Percentiles rank a stretch among this genome's conserved stretches.
Evolutionary conservation across 768 basidiomycete genomes (phyloP).

Genomic region (Pulveroboletus ravenelii): DNA sequence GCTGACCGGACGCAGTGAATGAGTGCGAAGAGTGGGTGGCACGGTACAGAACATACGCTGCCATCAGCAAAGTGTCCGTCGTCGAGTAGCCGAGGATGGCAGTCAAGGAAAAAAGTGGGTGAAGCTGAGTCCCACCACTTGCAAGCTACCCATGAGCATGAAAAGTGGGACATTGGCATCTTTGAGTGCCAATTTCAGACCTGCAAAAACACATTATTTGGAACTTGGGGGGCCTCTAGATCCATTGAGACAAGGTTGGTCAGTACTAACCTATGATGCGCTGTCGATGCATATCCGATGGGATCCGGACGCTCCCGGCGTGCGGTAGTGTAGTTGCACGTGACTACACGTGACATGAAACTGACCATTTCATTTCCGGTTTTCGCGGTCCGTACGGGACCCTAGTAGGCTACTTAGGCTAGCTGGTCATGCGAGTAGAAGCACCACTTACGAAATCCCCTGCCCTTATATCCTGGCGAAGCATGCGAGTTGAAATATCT

Average conservation of each 20-base stretch:
- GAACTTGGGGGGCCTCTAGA: too few species aligned
- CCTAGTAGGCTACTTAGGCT: too few species aligned
- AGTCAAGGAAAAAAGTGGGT: constrained; percentile 60
- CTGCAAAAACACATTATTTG: constrained; percentile 8
- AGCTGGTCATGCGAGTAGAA: too few species aligned
- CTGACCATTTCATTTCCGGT: too few species aligned
- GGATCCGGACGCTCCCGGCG: too few species aligned
- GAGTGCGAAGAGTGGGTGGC: neutral
- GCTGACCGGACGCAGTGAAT: constrained; percentile 26
- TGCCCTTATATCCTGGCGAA: neutral
- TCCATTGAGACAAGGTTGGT: too few species aligned
- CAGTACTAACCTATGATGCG: too few species aligned
- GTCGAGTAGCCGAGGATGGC: constrained; percentile 59
- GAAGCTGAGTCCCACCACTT: constrained; percentile 56
- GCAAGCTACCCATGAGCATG: constrained; percentile 47
- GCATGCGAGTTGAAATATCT: neutral
- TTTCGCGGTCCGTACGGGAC: too few species aligned
- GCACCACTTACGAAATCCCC: neutral
- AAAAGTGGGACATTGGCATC: constrained; percentile 54
- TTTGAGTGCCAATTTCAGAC: constrained; percentile 47
- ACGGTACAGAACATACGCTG: constrained; percentile 26
- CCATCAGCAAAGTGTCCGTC: constrained; percentile 36
- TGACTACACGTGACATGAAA: too few species aligned
- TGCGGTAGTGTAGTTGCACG: too few species aligned
- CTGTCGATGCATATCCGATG: too few species aligned